Evolutionary conservation across 2,329 filamentous ascomycete species (phyloP).

Genomic region (Ophiosphaerella herpotricha): DNA sequence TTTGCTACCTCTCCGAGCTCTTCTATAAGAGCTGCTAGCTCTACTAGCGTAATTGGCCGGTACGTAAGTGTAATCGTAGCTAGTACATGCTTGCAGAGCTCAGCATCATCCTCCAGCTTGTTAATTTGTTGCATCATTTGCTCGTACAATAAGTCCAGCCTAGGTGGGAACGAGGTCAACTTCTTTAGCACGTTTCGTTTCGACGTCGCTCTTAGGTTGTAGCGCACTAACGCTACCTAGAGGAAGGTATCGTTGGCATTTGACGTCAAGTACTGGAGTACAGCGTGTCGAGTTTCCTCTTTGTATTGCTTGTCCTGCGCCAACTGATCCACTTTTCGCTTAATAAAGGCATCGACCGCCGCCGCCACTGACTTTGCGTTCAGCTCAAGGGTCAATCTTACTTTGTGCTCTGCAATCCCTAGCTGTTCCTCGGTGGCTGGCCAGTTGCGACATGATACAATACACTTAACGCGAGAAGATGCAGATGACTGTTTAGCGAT

Average conservation of each 20-base stretch:
- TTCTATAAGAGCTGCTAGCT: constrained; percentile 7
- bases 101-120: neutral
- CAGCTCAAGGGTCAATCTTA: constrained; percentile 31
- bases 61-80: constrained; percentile 24
- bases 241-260: neutral
- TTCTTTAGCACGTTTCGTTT: constrained; percentile 22
- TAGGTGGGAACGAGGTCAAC: constrained; percentile 27
- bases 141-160: constrained; percentile 46
- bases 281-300: constrained; percentile 18
- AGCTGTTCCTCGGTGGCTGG: constrained; percentile 38
- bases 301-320: constrained; percentile 39
- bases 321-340: constrained; percentile 40
- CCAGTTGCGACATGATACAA: constrained; percentile 13
- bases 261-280: too few relatives aligned
- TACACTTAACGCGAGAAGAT: constrained; percentile 6
- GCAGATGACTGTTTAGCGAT: constrained; percentile 1
- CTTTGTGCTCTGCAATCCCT: neutral
- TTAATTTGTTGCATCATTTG: constrained; percentile 47
- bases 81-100: constrained; percentile 44
- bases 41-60: constrained; percentile 8
- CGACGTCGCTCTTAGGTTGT: constrained; percentile 23
- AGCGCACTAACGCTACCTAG: neutral
- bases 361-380: constrained; percentile 28
- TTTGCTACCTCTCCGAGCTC: neutral
- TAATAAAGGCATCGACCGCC: constrained; percentile 48